Conservation (phyloP, 2,329 filamentous ascomycete genomes). For the Phyllosticta ampelicida region DNA sequence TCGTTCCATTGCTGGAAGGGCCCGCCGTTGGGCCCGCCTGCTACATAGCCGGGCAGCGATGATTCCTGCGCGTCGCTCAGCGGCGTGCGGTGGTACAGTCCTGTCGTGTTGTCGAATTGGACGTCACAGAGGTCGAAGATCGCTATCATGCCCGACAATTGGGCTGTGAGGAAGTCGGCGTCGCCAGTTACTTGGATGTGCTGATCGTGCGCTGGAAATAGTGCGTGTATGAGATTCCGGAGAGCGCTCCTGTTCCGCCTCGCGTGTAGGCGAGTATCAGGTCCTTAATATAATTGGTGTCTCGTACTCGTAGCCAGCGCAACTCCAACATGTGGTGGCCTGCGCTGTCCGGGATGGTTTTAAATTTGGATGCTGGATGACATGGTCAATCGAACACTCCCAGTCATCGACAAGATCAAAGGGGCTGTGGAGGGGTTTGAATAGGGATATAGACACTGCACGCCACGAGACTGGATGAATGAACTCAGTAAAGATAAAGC, state of each 20-base stretch:
- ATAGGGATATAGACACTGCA: conserved; percentile 14
- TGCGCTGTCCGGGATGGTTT: conserved; percentile 18
- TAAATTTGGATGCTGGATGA: conserved; percentile 14
- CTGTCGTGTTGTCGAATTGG: conserved; percentile 24
- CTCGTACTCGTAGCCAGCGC: conserved; percentile 33
- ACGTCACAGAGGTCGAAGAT: conserved; percentile 32
- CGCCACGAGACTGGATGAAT: conserved; percentile 31
- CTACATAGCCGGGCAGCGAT: conserved; percentile 30
- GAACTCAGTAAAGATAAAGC: conserved; percentile 36
- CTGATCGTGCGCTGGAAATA: conserved; percentile 29
- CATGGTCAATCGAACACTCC: conserved; percentile 22
- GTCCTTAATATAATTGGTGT: conserved; percentile 30
- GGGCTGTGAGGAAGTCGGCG: conserved; percentile 24
- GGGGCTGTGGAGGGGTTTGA: background rate
- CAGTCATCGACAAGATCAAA: background rate
- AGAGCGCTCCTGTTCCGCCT: conserved; percentile 27
- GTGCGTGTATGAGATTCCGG: conserved; percentile 24
- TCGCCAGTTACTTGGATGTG: conserved; percentile 31
- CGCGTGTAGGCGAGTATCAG: conserved; percentile 29
- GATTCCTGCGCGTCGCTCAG: conserved; percentile 36
- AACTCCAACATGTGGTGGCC: conserved; percentile 18
- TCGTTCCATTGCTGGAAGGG: conserved; percentile 16
- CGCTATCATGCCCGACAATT: conserved; percentile 32
- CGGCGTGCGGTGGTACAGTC: conserved; percentile 34
- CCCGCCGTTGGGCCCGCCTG: conserved; percentile 15